Evolutionary conservation across 1,284 basidiomycete genomes (phyloP).

Genomic region (Pyrrhoderma lamaoense): DNA sequence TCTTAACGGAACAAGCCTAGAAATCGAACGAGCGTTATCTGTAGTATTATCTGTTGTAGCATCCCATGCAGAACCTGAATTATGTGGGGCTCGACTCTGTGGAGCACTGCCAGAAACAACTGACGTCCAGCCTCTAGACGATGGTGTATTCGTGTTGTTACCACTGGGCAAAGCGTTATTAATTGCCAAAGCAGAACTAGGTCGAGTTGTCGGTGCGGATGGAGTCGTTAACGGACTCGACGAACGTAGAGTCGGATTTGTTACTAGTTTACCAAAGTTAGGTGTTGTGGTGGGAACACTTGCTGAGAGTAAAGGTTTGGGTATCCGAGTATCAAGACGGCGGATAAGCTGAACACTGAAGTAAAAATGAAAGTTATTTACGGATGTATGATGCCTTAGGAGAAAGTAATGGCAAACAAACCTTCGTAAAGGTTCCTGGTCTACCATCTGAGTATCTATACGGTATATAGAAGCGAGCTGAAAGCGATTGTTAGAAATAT

Average conservation of each 20-base stretch:
- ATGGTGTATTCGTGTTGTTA: background rate
- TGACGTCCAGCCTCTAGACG: slow-evolving; percentile 29
- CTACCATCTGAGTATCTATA: slow-evolving; percentile 77
- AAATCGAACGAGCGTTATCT: background rate
- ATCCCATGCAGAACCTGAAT: slow-evolving; percentile 21
- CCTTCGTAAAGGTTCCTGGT: slow-evolving; percentile 71
- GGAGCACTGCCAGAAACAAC: slow-evolving; percentile 26
- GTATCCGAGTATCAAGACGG: slow-evolving; percentile 73
- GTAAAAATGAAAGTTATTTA: slow-evolving; percentile 5
- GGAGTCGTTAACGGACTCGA: slow-evolving; percentile 28
- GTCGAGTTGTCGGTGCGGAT: slow-evolving; percentile 1
- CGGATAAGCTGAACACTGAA: slow-evolving; percentile 70
- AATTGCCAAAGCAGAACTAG: slow-evolving; percentile 19
- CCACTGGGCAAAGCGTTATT: slow-evolving; percentile 20
- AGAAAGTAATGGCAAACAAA: slow-evolving; percentile 6
- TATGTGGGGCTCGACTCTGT: background rate
- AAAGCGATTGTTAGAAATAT: slow-evolving; percentile 8
- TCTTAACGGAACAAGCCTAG: slow-evolving; percentile 5
- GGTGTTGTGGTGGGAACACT: slow-evolving; percentile 24
- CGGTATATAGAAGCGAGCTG: slow-evolving; percentile 71
- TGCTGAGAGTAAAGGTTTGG: slow-evolving; percentile 57
- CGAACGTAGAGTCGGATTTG: slow-evolving; percentile 22
- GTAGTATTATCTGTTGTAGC: background rate
- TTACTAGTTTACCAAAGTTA: slow-evolving; percentile 49
- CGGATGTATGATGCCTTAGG: background rate